Evolutionary conservation across 352 stramenopile species (phyloP).

Genomic region (Phytophthora colocasiae): DNA sequence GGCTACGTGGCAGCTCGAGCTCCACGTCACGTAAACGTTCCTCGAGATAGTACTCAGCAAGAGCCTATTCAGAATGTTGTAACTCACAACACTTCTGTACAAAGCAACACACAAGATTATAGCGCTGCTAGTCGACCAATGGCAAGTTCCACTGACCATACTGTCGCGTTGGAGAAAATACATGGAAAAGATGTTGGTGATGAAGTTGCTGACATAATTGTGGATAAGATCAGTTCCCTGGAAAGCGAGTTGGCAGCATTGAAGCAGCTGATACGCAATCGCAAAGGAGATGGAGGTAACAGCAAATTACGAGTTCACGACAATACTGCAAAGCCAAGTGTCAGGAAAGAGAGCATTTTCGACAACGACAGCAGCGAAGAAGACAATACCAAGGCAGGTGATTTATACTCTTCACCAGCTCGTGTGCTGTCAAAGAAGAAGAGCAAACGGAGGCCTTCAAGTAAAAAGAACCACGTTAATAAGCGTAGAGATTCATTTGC

Average conservation of each 20-base stretch:
- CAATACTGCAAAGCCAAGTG: constrained; percentile 14
- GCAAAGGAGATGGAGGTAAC: constrained; percentile 37
- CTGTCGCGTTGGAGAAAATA: neutral
- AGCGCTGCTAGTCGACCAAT: neutral
- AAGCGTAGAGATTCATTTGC: constrained; percentile 78
- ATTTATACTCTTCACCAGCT: constrained; percentile 18
- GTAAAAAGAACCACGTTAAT: constrained; percentile 30
- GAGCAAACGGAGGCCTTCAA: constrained; percentile 26
- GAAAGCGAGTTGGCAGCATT: constrained; percentile 70
- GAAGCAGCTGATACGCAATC: constrained; percentile 71
- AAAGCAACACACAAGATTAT: constrained; percentile 10
- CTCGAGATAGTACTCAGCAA: constrained; percentile 10
- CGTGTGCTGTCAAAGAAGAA: constrained; percentile 4
- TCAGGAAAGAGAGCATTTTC: constrained; percentile 79
- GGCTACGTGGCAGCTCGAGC: constrained; percentile 55
- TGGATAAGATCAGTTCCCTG: constrained; percentile 82
- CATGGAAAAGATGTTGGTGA: constrained; percentile 34
- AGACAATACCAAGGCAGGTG: constrained; percentile 31
- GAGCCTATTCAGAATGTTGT: constrained; percentile 12
- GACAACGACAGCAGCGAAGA: constrained; percentile 66
- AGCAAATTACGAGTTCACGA: constrained; percentile 10
- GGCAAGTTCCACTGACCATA: constrained; percentile 1
- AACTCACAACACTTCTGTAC: neutral
- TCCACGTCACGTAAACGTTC: constrained; percentile 9
- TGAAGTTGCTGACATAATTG: constrained; percentile 74